A percentile compares a stretch with the other conserved stretches of the same genome.
Evolutionary conservation across 805 yeast genomes (phyloP).

Genomic region (Huiozyma naganishii): DNA sequence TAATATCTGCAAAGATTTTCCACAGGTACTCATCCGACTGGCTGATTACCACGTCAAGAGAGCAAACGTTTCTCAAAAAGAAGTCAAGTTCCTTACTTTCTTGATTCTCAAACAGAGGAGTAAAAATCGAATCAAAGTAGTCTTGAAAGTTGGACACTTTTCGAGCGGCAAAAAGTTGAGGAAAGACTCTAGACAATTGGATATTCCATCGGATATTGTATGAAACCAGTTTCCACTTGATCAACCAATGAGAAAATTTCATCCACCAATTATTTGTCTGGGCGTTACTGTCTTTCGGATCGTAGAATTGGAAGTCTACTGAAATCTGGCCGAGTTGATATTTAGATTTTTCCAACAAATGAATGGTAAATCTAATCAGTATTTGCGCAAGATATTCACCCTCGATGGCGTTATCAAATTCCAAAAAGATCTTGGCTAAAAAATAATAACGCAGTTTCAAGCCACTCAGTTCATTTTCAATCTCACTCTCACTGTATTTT

Average conservation of each 20-base stretch:
- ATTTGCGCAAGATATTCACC: conserved; percentile 32
- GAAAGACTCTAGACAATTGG: conserved; percentile 26
- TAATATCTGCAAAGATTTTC: conserved; percentile 16
- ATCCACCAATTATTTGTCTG: conserved; percentile 24
- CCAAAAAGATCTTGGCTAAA: conserved; percentile 28
- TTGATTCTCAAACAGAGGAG: conserved; percentile 25
- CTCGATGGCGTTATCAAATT: conserved; percentile 28
- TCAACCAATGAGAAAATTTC: conserved; percentile 28
- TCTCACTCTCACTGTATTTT: conserved; percentile 8
- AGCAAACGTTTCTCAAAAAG: conserved; percentile 24
- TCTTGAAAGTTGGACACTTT: conserved; percentile 26
- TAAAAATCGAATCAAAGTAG: conserved; percentile 25
- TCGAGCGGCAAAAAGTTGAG: conserved; percentile 13
- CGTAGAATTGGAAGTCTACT: conserved; percentile 22
- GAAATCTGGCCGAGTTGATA: conserved; percentile 32
- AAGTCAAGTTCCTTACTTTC: conserved; percentile 16
- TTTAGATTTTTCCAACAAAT: conserved; percentile 29
- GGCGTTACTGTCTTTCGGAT: conserved; percentile 2
- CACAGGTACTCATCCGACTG: conserved; percentile 19
- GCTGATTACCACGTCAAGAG: conserved; percentile 24
- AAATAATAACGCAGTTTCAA: conserved; percentile 20
- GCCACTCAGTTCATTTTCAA: conserved; percentile 10
- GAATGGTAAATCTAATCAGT: conserved; percentile 25
- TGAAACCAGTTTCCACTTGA: conserved; percentile 29
- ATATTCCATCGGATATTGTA: conserved; percentile 33